Evolutionary conservation across 2,329 filamentous ascomycete genomes (phyloP).

Genomic region (Cryphonectria nitschkei): DNA sequence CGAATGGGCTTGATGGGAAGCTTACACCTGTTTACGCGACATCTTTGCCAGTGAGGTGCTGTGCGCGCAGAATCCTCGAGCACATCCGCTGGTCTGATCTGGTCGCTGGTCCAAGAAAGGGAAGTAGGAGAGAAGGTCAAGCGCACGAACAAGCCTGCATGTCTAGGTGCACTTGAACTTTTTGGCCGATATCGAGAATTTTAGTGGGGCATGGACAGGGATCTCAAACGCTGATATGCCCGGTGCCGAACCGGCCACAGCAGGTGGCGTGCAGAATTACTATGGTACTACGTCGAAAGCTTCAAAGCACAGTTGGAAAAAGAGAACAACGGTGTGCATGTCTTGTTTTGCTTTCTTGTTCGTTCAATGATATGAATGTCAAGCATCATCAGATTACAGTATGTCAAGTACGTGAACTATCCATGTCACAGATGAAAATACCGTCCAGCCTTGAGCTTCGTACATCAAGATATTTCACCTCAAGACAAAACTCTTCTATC

Average conservation of each 20-base stretch:
- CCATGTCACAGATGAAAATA: too few species aligned
- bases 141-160: background rate
- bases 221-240: background rate
- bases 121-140: background rate
- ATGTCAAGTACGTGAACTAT: too few species aligned
- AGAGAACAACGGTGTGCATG: background rate
- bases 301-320: background rate
- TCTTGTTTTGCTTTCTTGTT: too few species aligned
- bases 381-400: too few species aligned
- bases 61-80: conserved; percentile 14
- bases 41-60: conserved; percentile 46
- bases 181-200: conserved; percentile 27
- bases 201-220: conserved; percentile 24
- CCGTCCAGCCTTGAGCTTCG: background rate
- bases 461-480: background rate
- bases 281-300: background rate
- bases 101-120: conserved; percentile 8
- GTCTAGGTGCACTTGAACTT: conserved; percentile 21
- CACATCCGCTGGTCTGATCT: conserved; percentile 13
- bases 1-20: conserved; percentile 20
- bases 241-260: conserved; percentile 15
- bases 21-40: conserved; percentile 63
- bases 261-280: background rate
- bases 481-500: background rate
- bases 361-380: background rate